These are phyloP conservation scores for Ormosia semicastrata DNA, from an alignment of 306 rosid species.

Conservation along the genomic window DNA sequence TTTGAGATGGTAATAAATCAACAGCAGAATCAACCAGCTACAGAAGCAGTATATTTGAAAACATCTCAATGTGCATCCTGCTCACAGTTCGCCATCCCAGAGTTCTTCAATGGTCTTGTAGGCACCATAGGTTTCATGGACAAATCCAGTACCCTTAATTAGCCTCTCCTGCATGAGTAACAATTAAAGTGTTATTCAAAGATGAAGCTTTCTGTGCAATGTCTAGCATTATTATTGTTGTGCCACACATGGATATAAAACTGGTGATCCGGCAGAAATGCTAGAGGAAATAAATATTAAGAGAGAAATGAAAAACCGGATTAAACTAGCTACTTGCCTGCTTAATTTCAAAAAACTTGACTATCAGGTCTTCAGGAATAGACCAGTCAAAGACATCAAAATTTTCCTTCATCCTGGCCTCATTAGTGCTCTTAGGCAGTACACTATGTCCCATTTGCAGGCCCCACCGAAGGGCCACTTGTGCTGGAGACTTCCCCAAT, in stretches of 20 bases:
- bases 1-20: not conserved
- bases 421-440: not conserved
- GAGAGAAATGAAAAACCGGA: not conserved
- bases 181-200: not conserved
- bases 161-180: slow-evolving; percentile 43
- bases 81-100: slow-evolving; percentile 44
- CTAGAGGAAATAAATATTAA: slow-evolving; percentile 25
- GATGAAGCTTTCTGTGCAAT: not conserved
- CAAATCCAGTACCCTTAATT: slow-evolving; percentile 28
- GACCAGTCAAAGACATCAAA: slow-evolving; percentile 14
- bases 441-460: not conserved
- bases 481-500: no score
- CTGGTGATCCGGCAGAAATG: not conserved
- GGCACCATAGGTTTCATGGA: slow-evolving; percentile 34
- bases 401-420: not conserved
- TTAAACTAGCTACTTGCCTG: not conserved
- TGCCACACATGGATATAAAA: not conserved
- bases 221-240: not conserved
- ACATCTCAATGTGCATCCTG: not conserved
- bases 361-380: not conserved
- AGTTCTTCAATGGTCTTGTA: slow-evolving; percentile 47
- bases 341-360: not conserved
- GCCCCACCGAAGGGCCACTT: slow-evolving; percentile 13
- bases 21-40: not conserved
- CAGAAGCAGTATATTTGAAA: not conserved